phyloP scores from a whole-genome alignment of 1,284 basidiomycete species.

The Pulchroboletus neoregius region DNA sequence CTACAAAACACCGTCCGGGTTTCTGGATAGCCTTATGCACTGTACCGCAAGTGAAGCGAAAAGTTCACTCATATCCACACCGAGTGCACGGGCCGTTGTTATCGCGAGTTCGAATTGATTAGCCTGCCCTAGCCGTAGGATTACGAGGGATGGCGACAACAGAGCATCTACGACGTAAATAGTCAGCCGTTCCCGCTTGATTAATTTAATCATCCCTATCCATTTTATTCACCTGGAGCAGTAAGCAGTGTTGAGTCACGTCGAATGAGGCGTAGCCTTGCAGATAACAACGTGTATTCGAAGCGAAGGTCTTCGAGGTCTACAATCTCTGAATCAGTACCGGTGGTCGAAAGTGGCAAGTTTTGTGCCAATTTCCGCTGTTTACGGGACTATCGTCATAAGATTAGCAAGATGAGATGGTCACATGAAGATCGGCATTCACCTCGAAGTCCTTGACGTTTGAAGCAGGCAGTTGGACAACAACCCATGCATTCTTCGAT shows the following conservation, averaged over 20 bases:
- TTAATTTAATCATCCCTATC: constrained; percentile 28
- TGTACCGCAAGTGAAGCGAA: constrained; percentile 78
- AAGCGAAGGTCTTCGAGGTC: constrained; percentile 80
- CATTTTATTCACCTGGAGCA: constrained; percentile 41
- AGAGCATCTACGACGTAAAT: constrained; percentile 50
- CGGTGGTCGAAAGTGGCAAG: constrained; percentile 74
- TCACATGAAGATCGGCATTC: constrained; percentile 23
- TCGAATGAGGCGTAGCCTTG: constrained; percentile 74
- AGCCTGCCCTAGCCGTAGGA: constrained; percentile 77
- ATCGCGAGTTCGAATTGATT: constrained; percentile 82
- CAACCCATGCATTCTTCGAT: constrained; percentile 78
- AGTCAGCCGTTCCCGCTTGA: constrained; percentile 12
- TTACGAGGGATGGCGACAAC: constrained; percentile 67
- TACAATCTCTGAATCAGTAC: constrained; percentile 69
- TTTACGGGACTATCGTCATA: constrained; percentile 51
- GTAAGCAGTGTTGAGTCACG: constrained; percentile 50
- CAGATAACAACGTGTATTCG: constrained; percentile 78
- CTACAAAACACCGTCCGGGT: constrained; percentile 54
- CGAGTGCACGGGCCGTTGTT: constrained; percentile 68
- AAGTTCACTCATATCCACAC: constrained; percentile 83
- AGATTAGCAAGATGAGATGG: constrained; percentile 22
- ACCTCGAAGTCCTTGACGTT: constrained; percentile 28
- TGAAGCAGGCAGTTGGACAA: constrained; percentile 24
- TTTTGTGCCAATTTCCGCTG: constrained; percentile 68
- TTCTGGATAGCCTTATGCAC: constrained; percentile 71